Conservation (phyloP, 2,329 filamentous ascomycete species). For the Leptographium procerum region DNA sequence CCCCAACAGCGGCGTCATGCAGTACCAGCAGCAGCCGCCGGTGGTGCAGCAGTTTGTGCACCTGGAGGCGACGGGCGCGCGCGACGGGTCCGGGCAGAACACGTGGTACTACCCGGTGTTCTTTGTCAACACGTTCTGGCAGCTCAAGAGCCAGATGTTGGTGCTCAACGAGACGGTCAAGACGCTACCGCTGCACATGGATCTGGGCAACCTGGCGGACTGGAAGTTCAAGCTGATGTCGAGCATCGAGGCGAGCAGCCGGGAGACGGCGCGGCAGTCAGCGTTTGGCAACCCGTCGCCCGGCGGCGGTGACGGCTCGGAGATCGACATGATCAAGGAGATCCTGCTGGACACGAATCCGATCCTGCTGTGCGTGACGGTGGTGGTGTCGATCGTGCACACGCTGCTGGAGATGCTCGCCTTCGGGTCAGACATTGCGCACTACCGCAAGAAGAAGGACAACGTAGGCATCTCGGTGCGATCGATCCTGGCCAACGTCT, state of each 20-base stretch:
- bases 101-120: conserved; percentile 88
- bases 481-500: conserved; percentile 91
- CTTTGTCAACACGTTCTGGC: conserved; percentile 96
- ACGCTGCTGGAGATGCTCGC: conserved; percentile 92
- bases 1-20: conserved; percentile 62
- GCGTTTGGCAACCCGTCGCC: conserved; percentile 61
- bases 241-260: conserved; percentile 76
- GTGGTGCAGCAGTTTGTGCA: conserved; percentile 67
- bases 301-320: conserved; percentile 75
- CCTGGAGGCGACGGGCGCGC: conserved; percentile 67
- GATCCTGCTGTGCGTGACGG: conserved; percentile 76
- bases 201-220: conserved; percentile 66
- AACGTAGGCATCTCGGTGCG: conserved; percentile 93
- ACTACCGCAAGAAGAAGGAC: conserved; percentile 99
- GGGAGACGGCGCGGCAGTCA: conserved; percentile 67
- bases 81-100: conserved; percentile 76
- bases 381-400: conserved; percentile 75
- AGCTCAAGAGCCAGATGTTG: conserved; percentile 82
- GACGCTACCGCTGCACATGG: conserved; percentile 69
- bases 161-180: conserved; percentile 83
- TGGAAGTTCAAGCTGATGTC: conserved; percentile 89
- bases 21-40: conserved; percentile 56
- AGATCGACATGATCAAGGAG: conserved; percentile 96
- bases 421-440: conserved; percentile 93
- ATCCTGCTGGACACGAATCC: conserved; percentile 90